Evolutionary conservation across 2,329 filamentous ascomycete species (phyloP), one percentile per base, ranked within the genome.

Genomic region (Lomentospora prolificans): DNA sequence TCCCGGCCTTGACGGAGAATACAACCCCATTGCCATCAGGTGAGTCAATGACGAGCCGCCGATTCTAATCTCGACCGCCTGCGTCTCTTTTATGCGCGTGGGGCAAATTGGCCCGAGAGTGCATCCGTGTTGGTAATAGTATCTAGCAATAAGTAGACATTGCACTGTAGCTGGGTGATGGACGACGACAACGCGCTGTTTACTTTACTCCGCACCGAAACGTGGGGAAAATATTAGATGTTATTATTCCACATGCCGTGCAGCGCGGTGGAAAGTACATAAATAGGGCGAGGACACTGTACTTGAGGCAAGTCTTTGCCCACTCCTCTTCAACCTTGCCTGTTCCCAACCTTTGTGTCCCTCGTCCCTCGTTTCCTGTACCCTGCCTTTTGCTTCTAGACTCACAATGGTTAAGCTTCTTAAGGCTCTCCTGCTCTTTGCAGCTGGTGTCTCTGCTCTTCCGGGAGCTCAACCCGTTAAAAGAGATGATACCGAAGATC

Each of bases 401-500:
- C 30, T 22, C 44, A 25, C 44, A 48, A 48, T 48, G 44, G 44
- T 48, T n/a, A 53, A 24, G 31, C 14, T 14, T 22, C 10, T 36
- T 12, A 33, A 39, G 8, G 41, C 31, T 25, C 51, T 41, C 7
- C 24, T 55, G 19, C 24, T 55, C 25, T 12, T 31, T 10, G 53
- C 39, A 22, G 36, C 36, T 4, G 28, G 31, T 27, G 53, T 27
- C 39, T 27, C 25, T 12, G 53, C 53, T 12, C 28, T 50, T n/a
- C 53, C 53, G 4, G 28, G 44, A n/a, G 17, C 53, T 3, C 46
- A 27, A 10, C 30, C 50, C 31, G 41, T 55, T 4, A 14, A 50
- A 19, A 31, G 44, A 19, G 53, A 10, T 7, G 62, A 59, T 44
- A 63, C 63, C 7, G 17, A 48, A 10, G 60, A 59, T 31, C 61